phyloP scores from a whole-genome alignment of 1,284 basidiomycete species.

The Melampsora americana region DNA sequence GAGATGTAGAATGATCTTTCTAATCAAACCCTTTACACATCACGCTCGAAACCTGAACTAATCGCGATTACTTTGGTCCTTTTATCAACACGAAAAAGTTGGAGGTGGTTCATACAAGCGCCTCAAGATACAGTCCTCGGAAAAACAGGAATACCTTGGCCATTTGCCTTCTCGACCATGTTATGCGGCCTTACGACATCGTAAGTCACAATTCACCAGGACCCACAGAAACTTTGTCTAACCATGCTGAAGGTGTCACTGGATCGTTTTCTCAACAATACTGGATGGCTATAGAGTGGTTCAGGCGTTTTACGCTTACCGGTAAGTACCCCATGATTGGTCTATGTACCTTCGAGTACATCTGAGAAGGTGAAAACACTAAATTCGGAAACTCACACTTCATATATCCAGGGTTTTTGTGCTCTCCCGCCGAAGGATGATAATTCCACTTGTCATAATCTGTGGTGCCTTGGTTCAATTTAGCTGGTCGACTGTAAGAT shows the following conservation, averaged over 20 bases:
- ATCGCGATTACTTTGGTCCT: too few species aligned
- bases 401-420: constrained; percentile 13
- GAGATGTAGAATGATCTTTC: too few species aligned
- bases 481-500: constrained; percentile 21
- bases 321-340: neutral
- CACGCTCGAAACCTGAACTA: too few species aligned
- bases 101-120: too few species aligned
- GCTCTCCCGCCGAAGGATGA: constrained; percentile 7
- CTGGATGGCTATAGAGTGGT: constrained; percentile 11
- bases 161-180: constrained; percentile 25
- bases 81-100: too few species aligned
- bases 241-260: too few species aligned
- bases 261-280: too few species aligned
- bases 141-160: constrained; percentile 15
- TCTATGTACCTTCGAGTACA: too few species aligned
- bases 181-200: constrained; percentile 26
- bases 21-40: too few species aligned
- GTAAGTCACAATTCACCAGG: neutral
- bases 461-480: constrained; percentile 39
- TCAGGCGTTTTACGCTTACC: constrained; percentile 36
- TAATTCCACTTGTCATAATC: constrained; percentile 20
- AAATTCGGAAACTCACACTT: neutral
- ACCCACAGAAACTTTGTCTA: too few species aligned
- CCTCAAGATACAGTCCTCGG: too few species aligned
- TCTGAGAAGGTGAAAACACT: neutral